A percentile compares a stretch with the other conserved stretches of the same genome.
phyloP scores from a whole-genome alignment of 495 filamentous ascomycete genomes.

The Lepidopterella palustris region DNA sequence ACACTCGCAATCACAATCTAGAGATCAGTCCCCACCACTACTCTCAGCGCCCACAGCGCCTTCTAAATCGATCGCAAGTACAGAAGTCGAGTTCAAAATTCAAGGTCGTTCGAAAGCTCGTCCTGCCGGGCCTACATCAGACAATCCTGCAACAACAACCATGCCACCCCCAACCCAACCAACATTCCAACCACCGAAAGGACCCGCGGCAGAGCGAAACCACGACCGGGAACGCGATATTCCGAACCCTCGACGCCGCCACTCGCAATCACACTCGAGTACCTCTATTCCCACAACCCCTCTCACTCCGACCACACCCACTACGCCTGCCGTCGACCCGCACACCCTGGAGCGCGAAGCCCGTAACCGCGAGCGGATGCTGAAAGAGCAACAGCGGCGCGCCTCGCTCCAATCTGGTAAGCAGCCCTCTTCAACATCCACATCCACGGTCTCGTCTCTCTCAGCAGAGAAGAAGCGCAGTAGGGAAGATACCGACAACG shows the following conservation, averaged over 20 bases:
- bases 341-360: slow-evolving; percentile 72
- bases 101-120: slow-evolving; percentile 27
- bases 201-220: slow-evolving; percentile 23
- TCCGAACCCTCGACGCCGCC: slow-evolving; percentile 8
- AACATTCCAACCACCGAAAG: slow-evolving; percentile 24
- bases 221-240: not conserved
- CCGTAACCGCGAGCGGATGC: slow-evolving; percentile 65
- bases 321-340: slow-evolving; percentile 44
- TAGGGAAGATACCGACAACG: not conserved
- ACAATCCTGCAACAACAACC: slow-evolving; percentile 11
- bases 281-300: not conserved
- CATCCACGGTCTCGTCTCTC: slow-evolving; percentile 3
- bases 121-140: not conserved
- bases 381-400: slow-evolving; percentile 72
- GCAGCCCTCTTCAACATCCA: not conserved
- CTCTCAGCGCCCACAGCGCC: slow-evolving; percentile 39
- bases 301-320: slow-evolving; percentile 8
- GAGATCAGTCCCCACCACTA: slow-evolving; percentile 15
- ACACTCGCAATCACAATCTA: not conserved
- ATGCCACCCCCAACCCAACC: slow-evolving; percentile 10
- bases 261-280: not conserved
- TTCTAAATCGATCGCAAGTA: not conserved
- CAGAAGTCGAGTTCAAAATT: slow-evolving; percentile 35
- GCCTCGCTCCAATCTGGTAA: slow-evolving; percentile 13
- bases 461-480: not conserved